A percentile compares a stretch with the other conserved stretches of the same genome.
Evolutionary conservation across 352 stramenopile genomes (phyloP).

Genomic region (Pythium rhizo-oryzae): DNA sequence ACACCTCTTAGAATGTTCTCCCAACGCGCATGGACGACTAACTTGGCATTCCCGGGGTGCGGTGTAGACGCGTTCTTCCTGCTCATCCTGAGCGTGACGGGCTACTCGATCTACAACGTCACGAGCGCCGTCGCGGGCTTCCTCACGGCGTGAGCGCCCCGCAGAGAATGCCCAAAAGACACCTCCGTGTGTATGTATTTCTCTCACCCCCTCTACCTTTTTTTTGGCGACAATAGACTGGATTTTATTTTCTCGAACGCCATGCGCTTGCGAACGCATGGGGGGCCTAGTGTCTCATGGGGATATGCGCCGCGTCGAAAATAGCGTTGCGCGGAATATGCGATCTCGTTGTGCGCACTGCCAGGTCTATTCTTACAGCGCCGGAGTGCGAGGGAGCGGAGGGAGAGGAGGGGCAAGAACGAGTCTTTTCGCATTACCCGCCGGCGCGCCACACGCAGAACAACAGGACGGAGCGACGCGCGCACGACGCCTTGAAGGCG

Average conservation of each 20-base stretch:
- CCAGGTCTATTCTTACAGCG: background rate
- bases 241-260: conserved; percentile 10
- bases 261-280: too few species aligned
- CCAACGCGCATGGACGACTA: too few species aligned
- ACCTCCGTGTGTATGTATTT: background rate
- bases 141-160: conserved; percentile 24
- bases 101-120: conserved; percentile 82
- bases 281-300: too few species aligned
- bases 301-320: background rate
- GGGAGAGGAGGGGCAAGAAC: too few species aligned
- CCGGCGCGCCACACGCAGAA: background rate
- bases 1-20: too few species aligned
- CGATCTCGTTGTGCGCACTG: background rate
- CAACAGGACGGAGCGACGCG: background rate
- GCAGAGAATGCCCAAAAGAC: background rate
- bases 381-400: background rate
- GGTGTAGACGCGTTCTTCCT: conserved; percentile 67
- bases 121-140: conserved; percentile 48
- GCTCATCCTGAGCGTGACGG: conserved; percentile 66
- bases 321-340: background rate
- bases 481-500: background rate
- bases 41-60: background rate
- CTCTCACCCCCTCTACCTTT: background rate
- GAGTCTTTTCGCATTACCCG: background rate
- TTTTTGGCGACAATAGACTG: conserved; percentile 21